phyloP scores from a whole-genome alignment of 345 rosid genomes.

The Crucihimalaya himalaica region DNA sequence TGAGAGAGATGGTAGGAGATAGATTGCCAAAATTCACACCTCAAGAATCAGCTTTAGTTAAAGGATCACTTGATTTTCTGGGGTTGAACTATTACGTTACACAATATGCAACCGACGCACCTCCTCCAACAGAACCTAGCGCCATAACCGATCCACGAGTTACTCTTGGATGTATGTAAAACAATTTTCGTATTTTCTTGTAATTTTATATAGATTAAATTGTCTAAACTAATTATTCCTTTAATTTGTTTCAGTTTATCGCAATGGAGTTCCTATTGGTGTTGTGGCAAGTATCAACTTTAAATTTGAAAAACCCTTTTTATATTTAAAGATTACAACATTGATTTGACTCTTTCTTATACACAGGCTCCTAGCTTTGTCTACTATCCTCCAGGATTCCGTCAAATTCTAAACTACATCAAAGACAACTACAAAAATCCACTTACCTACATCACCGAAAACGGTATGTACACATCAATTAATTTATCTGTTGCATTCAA shows the following conservation, averaged over 20 bases:
- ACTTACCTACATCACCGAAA: conserved; percentile 38
- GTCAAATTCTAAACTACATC: conserved; percentile 25
- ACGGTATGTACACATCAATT: conserved; percentile 15
- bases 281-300: conserved; percentile 1
- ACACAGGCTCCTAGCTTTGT: conserved; percentile 24
- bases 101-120: conserved; percentile 30
- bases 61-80: conserved; percentile 42
- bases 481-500: background rate
- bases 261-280: conserved; percentile 27
- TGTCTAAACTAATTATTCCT: background rate
- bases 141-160: conserved; percentile 32
- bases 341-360: background rate
- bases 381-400: conserved; percentile 35
- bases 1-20: conserved; percentile 13
- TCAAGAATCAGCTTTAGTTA: conserved; percentile 24
- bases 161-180: conserved; percentile 21
- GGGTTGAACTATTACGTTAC: conserved; percentile 42
- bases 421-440: conserved; percentile 31
- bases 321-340: too few relatives aligned
- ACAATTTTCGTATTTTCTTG: background rate
- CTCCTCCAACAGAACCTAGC: conserved; percentile 10
- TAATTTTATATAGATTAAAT: background rate
- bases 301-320: too few relatives aligned
- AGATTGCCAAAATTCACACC: conserved; percentile 28
- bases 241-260: conserved; percentile 2